Conservation (phyloP, 2,329 filamentous ascomycete genomes). For the Cladosporium oxysporum region DNA sequence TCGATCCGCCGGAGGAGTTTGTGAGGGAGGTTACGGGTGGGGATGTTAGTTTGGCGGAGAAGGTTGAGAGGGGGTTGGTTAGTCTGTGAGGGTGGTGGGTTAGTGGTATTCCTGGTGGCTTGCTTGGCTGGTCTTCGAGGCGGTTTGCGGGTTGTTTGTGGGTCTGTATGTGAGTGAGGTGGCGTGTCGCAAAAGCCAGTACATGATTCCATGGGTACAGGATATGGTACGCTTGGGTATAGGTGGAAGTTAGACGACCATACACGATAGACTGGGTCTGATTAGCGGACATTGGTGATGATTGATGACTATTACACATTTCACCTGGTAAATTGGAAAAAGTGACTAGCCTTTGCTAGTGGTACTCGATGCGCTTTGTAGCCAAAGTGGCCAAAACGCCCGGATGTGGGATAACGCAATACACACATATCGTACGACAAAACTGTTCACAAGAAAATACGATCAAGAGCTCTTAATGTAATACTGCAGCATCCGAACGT, state of each 20-base stretch:
- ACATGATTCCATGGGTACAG: not conserved
- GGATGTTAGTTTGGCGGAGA: slow-evolving; percentile 63
- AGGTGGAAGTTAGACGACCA: not conserved
- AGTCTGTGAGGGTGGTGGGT: not conserved
- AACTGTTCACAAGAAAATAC: no score
- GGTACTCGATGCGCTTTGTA: not conserved
- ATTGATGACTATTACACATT: not conserved
- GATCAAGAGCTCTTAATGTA: no score
- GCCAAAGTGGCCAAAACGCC: not conserved
- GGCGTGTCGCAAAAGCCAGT: not conserved
- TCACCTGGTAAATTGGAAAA: not conserved
- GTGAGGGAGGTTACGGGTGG: slow-evolving; percentile 70
- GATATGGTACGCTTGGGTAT: not conserved
- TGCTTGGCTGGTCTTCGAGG: not conserved
- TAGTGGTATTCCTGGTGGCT: not conserved
- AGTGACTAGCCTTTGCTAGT: not conserved
- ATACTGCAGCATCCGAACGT: not conserved
- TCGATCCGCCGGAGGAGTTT: slow-evolving; percentile 58
- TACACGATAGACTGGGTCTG: not conserved
- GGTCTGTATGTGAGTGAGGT: not conserved
- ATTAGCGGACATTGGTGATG: not conserved
- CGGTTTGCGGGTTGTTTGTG: not conserved
- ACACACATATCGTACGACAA: no score
- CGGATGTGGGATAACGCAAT: not conserved
- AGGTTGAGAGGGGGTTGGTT: slow-evolving; percentile 22